Evolutionary conservation across 257 asterid species (phyloP), one percentile per base, ranked within the genome.

Genomic region (Fraxinus cuspidata): DNA sequence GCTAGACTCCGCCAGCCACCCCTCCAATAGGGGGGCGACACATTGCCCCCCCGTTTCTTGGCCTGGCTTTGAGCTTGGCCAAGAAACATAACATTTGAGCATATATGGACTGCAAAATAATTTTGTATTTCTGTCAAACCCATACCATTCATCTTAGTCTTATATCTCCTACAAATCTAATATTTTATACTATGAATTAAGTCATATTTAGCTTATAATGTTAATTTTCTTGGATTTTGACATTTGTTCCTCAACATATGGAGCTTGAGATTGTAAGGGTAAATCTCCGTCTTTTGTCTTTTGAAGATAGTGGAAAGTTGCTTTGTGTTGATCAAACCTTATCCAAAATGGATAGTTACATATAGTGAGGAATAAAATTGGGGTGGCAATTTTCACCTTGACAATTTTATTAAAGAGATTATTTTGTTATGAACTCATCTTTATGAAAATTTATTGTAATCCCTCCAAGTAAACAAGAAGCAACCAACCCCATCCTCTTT

Each of bases 221-320:
- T 13, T 16, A 4, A 49, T 12, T 12, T 34, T 35, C 23, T 67
- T 67, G 29, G n/a, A 47, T 27, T 44, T 31, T 65, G 89, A 82
- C 86, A 87, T 81, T 80, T 85, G 89, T 73, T 83, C 81, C 83
- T 79, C 80, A 78, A 73, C 79, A 77, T 76, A 74, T 82, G 88
- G 83, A 80, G 71, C 67, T 72, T 64, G 78, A 84, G 81, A 78
- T 58, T 73, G 42, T 25, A 51, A 60, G 80, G 72, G 75, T 73
- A 56, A 56, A 69, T 76, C 73, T 75, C 58, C 75, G 70, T 80
- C 70, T 75, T 77, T 84, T 76, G 85, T 83, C 88, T 71, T 40
- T 49, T 35, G 58, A 47, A 31, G 74, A 37, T 65, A 51, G 81
- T 74, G 78, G 83, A 74, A 51, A 71, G 71, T 19, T 84, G 77